These are phyloP conservation scores for Irpex sp. DNA, from an alignment of 1,284 basidiomycete species.

Conservation along the genomic window DNA sequence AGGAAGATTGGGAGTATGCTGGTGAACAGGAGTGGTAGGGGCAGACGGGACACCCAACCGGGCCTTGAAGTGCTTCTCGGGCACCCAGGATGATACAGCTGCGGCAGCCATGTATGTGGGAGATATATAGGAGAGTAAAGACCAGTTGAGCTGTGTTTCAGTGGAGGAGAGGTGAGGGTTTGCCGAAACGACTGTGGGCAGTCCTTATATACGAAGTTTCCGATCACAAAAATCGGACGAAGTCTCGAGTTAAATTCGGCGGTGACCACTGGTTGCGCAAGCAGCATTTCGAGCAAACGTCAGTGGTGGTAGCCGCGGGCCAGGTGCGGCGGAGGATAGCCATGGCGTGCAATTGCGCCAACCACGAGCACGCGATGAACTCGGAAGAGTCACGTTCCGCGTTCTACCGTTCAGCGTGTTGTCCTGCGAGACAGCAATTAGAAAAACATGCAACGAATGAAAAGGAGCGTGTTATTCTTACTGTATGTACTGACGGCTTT, in stretches of 20 bases:
- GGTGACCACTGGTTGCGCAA: background rate
- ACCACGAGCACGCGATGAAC: constrained; percentile 10
- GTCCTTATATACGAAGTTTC: background rate
- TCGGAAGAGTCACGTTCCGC: background rate
- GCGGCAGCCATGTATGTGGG: background rate
- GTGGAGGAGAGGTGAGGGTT: background rate
- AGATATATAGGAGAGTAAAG: background rate
- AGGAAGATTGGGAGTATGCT: background rate
- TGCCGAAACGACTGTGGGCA: background rate
- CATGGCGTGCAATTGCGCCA: constrained; percentile 14
- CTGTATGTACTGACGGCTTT: background rate
- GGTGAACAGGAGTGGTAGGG: background rate
- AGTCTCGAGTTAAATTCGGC: background rate
- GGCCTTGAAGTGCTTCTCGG: background rate
- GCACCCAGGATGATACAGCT: constrained; percentile 2
- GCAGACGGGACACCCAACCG: background rate
- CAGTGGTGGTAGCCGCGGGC: background rate
- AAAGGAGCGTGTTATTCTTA: background rate
- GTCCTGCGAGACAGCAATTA: background rate
- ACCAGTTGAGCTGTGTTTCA: background rate
- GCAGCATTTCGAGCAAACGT: background rate
- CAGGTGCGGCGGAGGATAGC: background rate
- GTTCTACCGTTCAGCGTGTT: background rate
- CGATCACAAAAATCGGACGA: background rate
- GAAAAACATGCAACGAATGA: background rate